A percentile compares a stretch with the other conserved stretches of the same genome.
Evolutionary conservation across 163 green algal species (phyloP).

Genomic region (Chlamydomonas reinhardtii): DNA sequence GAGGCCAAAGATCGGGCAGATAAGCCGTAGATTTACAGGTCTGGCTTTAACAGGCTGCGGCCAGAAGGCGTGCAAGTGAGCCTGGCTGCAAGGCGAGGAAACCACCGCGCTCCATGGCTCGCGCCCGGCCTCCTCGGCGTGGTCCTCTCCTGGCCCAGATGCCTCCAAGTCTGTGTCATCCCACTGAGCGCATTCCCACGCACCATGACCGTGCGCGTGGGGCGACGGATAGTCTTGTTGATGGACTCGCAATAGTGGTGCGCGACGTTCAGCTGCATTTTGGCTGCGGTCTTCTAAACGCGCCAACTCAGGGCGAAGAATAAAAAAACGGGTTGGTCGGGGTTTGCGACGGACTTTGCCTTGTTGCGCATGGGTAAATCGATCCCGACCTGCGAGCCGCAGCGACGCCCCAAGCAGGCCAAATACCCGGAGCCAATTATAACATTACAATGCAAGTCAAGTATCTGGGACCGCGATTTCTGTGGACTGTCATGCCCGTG

Average conservation of each 20-base stretch:
- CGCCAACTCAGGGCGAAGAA: not conserved
- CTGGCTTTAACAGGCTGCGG: not conserved
- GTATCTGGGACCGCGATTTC: too few species aligned
- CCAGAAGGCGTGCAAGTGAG: not conserved
- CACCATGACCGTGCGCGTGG: conserved; percentile 89
- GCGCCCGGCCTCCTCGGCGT: not conserved
- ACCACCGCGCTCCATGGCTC: not conserved
- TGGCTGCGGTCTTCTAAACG: not conserved
- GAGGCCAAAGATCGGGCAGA: not conserved
- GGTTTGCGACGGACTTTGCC: too few species aligned
- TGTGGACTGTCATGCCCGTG: too few species aligned
- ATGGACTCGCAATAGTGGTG: conserved; percentile 92
- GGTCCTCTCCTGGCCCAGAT: not conserved
- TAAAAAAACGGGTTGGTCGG: too few species aligned
- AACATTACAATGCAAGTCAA: too few species aligned
- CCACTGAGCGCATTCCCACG: not conserved
- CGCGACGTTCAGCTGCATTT: conserved; percentile 31
- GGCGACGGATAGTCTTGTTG: conserved; percentile 82
- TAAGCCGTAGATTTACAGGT: not conserved
- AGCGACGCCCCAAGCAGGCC: too few species aligned
- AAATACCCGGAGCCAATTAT: too few species aligned
- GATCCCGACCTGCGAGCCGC: too few species aligned
- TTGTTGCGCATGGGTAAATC: too few species aligned
- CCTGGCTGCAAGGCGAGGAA: not conserved
- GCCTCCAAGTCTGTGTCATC: not conserved